Evolutionary conservation across 805 yeast genomes (phyloP), one percentile per base, ranked within the genome.

Genomic region (Saturnispora galanensis): DNA sequence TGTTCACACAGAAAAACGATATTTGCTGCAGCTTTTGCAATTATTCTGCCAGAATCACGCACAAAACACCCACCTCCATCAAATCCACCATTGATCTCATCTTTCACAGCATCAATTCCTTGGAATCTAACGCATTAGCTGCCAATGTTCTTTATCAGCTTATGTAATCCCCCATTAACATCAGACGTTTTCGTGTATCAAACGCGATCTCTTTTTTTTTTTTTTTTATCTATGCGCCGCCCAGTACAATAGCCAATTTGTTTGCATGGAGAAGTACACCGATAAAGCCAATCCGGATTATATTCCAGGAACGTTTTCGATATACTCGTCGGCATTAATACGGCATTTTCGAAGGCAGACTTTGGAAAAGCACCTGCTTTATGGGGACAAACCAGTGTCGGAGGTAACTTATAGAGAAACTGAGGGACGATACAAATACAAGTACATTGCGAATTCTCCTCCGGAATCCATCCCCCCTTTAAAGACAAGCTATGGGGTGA

Each of bases 231-330:
- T 35, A 15, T 35, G 33, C 30, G 26, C 11, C 18, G 33, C 10
- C 17, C 12, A 17, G 30, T 15, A 10, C 34, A 21, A 17, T 21
- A 8, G 3, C 8, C 29, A 13, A 3, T 41, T 9, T 35, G 21
- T 16, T 41, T 16, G 12, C 26, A 64, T 64, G 68, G 67, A 64
- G 41, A 60, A 57, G 43, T 64, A 61, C 48, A 59, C 64, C 11
- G 64, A 64, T 44, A 59, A 53, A 15, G 49, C 56, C 42, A 64
- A 64, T 41, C 62, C 63, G 1, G 70, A 69, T 17, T 75, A 67
- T 51, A 61, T 76, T 15, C 81, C 81, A 1, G 81, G 81, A 0
- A 76, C 83, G 0, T 66, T 70, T 45, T 73, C 74, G 42, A 73
- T 77, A 35, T 74, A 73, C 49, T 59, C 77, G 1, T 67, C 72